These are phyloP conservation scores for Alloteropsis semialata DNA, from an alignment of 176 grass and related monocot species.

Conservation along the genomic window DNA sequence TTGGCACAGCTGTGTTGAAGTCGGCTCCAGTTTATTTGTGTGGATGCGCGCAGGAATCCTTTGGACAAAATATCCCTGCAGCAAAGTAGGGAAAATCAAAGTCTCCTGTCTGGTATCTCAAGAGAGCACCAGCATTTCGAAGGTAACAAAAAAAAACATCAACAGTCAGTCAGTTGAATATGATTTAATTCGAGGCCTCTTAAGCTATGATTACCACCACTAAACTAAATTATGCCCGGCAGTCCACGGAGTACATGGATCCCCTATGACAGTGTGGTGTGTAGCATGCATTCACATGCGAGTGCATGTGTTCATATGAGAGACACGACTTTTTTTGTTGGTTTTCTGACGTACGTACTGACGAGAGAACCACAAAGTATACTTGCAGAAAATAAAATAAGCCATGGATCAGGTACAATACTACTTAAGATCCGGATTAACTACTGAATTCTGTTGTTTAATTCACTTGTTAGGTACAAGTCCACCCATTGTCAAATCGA, in stretches of 20 bases:
- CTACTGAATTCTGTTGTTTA: conserved; percentile 9
- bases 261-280: background rate
- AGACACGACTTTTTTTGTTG: background rate
- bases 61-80: background rate
- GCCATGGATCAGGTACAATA: background rate
- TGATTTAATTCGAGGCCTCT: background rate
- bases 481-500: conserved; percentile 16
- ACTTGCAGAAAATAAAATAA: background rate
- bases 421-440: background rate
- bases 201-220: background rate
- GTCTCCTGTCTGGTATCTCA: background rate
- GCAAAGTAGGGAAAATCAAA: background rate
- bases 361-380: background rate
- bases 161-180: background rate
- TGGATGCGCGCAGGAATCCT: background rate
- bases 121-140: background rate
- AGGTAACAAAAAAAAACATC: background rate
- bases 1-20: background rate
- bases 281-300: background rate
- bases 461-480: background rate
- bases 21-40: conserved; percentile 21
- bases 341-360: background rate
- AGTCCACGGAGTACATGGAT: background rate
- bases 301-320: conserved; percentile 5
- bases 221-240: background rate